Conservation (phyloP, 2,329 filamentous ascomycete species). For the Trichophyton benhamiae region DNA sequence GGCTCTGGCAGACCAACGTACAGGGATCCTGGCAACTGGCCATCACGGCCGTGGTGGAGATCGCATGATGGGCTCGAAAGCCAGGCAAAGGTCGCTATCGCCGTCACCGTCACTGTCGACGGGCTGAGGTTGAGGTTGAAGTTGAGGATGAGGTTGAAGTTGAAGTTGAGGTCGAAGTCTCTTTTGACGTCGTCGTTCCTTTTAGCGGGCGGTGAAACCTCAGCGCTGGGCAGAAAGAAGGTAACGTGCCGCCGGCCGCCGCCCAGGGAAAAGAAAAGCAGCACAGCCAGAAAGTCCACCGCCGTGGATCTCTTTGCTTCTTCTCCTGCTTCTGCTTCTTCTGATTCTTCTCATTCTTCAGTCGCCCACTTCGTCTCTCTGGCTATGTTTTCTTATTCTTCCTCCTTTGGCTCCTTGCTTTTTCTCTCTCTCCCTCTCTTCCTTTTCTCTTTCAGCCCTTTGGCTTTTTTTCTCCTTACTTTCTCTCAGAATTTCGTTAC, state of each 20-base stretch:
- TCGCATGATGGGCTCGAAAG: not conserved
- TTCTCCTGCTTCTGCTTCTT: not conserved
- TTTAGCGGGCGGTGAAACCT: not conserved
- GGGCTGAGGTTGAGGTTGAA: no score
- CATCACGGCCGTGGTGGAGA: not conserved
- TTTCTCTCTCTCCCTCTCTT: not conserved
- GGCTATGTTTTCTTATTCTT: not conserved
- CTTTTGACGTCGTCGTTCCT: not conserved
- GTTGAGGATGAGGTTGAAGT: no score
- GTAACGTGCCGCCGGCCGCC: no score
- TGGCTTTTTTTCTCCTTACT: conserved; percentile 1
- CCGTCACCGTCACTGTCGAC: not conserved
- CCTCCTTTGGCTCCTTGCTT: not conserved
- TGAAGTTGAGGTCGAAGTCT: no score
- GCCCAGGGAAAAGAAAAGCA: not conserved
- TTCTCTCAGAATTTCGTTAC: not conserved
- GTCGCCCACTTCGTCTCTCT: not conserved
- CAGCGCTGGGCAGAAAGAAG: not conserved
- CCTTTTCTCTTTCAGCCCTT: not conserved
- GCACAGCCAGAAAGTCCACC: not conserved
- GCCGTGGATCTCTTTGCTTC: not conserved
- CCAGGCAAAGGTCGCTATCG: not conserved
- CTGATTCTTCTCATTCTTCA: not conserved
- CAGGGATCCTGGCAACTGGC: not conserved
- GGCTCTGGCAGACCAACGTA: not conserved